These are phyloP conservation scores for Phytopythium chamaehyphon DNA, from an alignment of 352 stramenopile genomes.

Conservation along the genomic window DNA sequence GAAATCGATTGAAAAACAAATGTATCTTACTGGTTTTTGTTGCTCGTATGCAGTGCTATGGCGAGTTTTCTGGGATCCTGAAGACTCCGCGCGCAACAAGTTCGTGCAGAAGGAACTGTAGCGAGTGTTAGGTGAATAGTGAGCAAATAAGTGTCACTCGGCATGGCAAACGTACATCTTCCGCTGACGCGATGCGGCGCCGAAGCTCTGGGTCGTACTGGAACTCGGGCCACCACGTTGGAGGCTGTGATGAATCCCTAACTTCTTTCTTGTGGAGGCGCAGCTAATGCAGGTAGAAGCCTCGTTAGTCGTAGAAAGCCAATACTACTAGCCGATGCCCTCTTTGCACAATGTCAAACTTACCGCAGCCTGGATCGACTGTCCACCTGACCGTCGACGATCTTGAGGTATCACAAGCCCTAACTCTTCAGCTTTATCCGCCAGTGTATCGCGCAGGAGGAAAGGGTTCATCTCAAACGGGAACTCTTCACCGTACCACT, in stretches of 20 bases:
- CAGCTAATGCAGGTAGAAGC: slow-evolving; percentile 10
- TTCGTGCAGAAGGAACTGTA: slow-evolving; percentile 12
- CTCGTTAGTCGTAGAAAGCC: neutral
- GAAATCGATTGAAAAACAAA: neutral
- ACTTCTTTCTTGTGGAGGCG: slow-evolving; percentile 24
- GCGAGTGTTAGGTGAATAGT: too few relatives aligned
- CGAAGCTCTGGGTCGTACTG: slow-evolving; percentile 30
- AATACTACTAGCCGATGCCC: too few relatives aligned
- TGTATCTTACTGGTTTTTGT: neutral
- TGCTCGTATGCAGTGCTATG: too few relatives aligned
- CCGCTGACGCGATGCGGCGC: slow-evolving; percentile 30
- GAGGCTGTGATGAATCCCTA: slow-evolving; percentile 9
- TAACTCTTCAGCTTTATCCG: slow-evolving; percentile 37
- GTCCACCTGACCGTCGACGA: slow-evolving; percentile 5
- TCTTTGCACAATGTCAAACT: too few relatives aligned
- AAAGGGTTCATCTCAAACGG: slow-evolving; percentile 64
- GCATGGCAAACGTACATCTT: slow-evolving; percentile 20
- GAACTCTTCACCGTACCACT: slow-evolving; percentile 80
- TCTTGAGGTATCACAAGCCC: slow-evolving; percentile 14
- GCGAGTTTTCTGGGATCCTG: neutral
- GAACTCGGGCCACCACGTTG: slow-evolving; percentile 57
- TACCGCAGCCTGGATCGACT: slow-evolving; percentile 30
- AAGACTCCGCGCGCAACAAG: slow-evolving; percentile 4
- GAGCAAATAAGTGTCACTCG: neutral
- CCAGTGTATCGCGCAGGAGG: slow-evolving; percentile 42